Conservation (phyloP, 805 yeast species). For the Metschnikowia anglica region DNA sequence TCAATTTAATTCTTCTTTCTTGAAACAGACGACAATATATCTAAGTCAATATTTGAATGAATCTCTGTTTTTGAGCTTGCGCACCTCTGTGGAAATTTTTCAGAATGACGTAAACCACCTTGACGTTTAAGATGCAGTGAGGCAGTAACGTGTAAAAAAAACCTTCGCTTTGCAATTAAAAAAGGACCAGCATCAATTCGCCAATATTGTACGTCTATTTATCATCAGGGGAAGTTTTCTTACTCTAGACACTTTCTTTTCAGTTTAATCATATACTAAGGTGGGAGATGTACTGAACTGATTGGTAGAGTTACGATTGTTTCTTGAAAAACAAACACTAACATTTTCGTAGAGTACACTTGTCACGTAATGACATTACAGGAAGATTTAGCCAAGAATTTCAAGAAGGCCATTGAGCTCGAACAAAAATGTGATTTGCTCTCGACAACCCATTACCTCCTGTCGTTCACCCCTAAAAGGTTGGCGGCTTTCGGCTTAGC, state of each 20-base stretch:
- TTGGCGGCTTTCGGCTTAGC: slow-evolving; percentile 78
- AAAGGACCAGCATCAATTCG: neutral
- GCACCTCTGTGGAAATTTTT: neutral
- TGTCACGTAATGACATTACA: slow-evolving; percentile 9
- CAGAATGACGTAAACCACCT: neutral
- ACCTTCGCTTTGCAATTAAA: too few species aligned
- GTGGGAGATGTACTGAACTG: slow-evolving; percentile 29
- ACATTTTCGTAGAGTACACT: slow-evolving; percentile 16
- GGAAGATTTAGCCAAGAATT: slow-evolving; percentile 13
- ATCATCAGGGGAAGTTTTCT: neutral
- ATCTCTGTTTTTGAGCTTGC: too few species aligned
- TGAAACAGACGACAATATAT: too few species aligned
- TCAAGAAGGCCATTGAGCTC: slow-evolving; percentile 34
- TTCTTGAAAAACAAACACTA: slow-evolving; percentile 33
- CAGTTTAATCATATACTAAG: slow-evolving; percentile 12
- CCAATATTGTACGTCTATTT: slow-evolving; percentile 10
- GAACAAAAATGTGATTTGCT: slow-evolving; percentile 40
- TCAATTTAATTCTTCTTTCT: too few species aligned
- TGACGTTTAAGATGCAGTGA: neutral
- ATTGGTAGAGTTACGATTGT: slow-evolving; percentile 10
- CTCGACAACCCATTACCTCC: slow-evolving; percentile 33
- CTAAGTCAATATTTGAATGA: too few species aligned
- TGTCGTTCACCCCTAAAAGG: slow-evolving; percentile 52
- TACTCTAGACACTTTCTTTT: neutral
- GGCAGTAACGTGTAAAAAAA: too few species aligned